These are phyloP conservation scores for Alectoria sarmentosa DNA, from an alignment of 495 filamentous ascomycete species.

Conservation along the genomic window DNA sequence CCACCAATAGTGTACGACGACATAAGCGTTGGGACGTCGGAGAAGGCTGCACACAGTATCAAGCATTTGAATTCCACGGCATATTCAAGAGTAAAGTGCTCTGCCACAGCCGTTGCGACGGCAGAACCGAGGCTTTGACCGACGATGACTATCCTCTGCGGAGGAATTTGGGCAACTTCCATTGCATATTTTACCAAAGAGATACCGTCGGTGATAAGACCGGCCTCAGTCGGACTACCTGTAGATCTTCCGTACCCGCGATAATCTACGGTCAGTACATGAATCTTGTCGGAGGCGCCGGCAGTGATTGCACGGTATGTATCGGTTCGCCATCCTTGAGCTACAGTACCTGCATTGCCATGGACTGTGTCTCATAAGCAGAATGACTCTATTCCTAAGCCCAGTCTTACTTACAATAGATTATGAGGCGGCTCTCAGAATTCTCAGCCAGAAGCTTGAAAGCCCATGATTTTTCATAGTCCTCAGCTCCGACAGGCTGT, in stretches of 20 bases:
- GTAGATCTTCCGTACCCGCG: slow-evolving; percentile 81
- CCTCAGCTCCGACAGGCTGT: slow-evolving; percentile 36
- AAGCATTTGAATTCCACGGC: slow-evolving; percentile 54
- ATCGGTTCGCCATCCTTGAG: slow-evolving; percentile 43
- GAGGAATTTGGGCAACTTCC: slow-evolving; percentile 50
- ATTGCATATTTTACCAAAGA: slow-evolving; percentile 63
- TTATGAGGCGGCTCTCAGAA: slow-evolving; percentile 49
- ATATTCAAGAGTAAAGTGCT: slow-evolving; percentile 45
- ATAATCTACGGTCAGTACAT: slow-evolving; percentile 75
- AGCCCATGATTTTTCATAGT: slow-evolving; percentile 39
- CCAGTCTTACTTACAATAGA: slow-evolving; percentile 42
- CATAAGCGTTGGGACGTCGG: slow-evolving; percentile 62
- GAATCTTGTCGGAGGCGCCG: slow-evolving; percentile 35
- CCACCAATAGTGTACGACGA: slow-evolving; percentile 67
- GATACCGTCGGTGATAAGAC: slow-evolving; percentile 73
- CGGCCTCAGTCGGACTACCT: slow-evolving; percentile 71
- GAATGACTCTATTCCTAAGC: neutral
- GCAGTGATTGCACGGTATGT: slow-evolving; percentile 43
- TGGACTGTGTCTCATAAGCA: slow-evolving; percentile 29
- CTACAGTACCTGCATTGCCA: slow-evolving; percentile 48
- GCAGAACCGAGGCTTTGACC: slow-evolving; percentile 90
- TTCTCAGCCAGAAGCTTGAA: slow-evolving; percentile 49
- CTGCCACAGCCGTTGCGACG: slow-evolving; percentile 62
- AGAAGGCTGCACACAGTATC: slow-evolving; percentile 74
- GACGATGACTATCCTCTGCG: slow-evolving; percentile 68